Conservation (phyloP, 805 yeast species). For the Zygotorulaspora danielsina region DNA sequence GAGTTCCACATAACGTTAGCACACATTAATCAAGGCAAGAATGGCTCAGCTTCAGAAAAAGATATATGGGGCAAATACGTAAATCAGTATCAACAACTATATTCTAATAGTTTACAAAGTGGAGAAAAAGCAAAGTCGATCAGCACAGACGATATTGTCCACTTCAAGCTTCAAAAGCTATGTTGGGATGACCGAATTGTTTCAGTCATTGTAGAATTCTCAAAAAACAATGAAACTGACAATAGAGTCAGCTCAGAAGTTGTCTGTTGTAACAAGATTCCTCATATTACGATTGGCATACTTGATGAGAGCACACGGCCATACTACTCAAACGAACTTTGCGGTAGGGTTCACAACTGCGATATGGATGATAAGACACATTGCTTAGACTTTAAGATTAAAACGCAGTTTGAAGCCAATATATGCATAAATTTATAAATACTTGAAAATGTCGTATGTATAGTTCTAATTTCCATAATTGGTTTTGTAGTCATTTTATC, state of each 20-base stretch:
- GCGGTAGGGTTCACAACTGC: constrained; percentile 19
- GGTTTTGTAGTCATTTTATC: no score
- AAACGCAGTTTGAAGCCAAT: constrained; percentile 15
- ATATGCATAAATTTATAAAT: constrained; percentile 21
- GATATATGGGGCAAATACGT: constrained; percentile 29
- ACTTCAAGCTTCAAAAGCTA: constrained; percentile 41
- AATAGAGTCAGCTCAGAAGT: constrained; percentile 19
- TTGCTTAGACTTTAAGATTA: constrained; percentile 12
- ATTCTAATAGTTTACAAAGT: constrained; percentile 5
- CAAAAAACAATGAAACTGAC: constrained; percentile 9
- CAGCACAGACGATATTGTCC: constrained; percentile 33
- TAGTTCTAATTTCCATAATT: no score
- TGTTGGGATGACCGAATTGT: constrained; percentile 50
- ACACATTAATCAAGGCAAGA: constrained; percentile 40
- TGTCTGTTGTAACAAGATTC: constrained; percentile 39
- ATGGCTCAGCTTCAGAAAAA: constrained; percentile 26
- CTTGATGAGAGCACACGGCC: constrained; percentile 44
- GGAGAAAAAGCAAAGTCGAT: constrained; percentile 15
- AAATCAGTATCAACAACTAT: constrained; percentile 20
- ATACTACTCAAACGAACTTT: constrained; percentile 46
- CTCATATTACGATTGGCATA: constrained; percentile 77
- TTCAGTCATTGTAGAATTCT: constrained; percentile 47
- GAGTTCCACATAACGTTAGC: constrained; percentile 66
- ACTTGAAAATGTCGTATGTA: no score
- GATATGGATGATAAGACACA: constrained; percentile 8